phyloP scores from a whole-genome alignment of 257 asterid species.

The Solanum sparsipilum region DNA sequence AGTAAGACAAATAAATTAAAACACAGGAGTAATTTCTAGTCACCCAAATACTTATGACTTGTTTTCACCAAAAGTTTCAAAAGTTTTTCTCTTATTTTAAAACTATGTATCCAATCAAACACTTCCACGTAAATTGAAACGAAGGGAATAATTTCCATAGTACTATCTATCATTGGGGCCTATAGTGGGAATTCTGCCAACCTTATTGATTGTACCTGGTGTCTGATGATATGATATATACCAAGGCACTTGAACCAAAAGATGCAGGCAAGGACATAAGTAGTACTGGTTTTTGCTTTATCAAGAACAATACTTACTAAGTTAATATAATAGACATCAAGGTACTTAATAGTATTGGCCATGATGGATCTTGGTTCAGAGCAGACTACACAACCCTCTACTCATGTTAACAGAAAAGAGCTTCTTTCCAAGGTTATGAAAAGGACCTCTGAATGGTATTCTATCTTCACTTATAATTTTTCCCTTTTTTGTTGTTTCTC shows the following conservation, averaged over 20 bases:
- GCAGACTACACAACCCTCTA: background rate
- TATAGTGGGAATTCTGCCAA: conserved; percentile 10
- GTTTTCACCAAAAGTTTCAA: background rate
- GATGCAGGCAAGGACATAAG: conserved; percentile 1
- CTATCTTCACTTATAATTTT: background rate
- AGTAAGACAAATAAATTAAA: background rate
- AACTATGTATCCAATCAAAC: background rate
- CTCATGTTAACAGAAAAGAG: conserved; percentile 36
- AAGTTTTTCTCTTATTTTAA: background rate
- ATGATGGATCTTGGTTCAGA: conserved; percentile 21
- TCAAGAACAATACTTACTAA: background rate
- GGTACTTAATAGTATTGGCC: background rate
- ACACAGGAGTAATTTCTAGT: background rate
- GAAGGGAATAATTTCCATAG: background rate
- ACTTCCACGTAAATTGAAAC: background rate
- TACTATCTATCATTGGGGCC: background rate
- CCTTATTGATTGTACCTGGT: conserved; percentile 1
- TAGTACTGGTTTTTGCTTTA: background rate
- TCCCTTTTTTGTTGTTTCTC: background rate
- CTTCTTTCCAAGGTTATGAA: conserved; percentile 66
- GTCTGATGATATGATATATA: background rate
- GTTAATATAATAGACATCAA: background rate
- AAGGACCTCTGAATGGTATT: conserved; percentile 83
- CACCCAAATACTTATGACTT: background rate
- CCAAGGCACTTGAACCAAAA: background rate